Evolutionary conservation across 2,329 filamentous ascomycete genomes (phyloP), one percentile per base, ranked within the genome.

Genomic region (Thermochaetoides dissita): DNA sequence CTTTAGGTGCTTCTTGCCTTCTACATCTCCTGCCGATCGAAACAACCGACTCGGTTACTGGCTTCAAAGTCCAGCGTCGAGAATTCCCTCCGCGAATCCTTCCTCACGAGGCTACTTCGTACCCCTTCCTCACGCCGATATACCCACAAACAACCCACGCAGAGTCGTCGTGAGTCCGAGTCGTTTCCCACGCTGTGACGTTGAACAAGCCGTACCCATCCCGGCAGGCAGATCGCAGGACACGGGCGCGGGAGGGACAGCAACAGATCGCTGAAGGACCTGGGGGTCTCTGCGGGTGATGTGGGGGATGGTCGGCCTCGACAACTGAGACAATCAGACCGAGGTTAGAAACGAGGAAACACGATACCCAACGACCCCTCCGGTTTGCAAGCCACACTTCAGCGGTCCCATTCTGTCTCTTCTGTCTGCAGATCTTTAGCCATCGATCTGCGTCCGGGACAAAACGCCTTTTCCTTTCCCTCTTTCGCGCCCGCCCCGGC

Each of bases 281-380:
- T 44, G 40, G 48, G 43, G 51, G 58, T 56, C 59, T 59, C 52
- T 51, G 56, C 52, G 60, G 63, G 64, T 61, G 62, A 67, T 67
- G 66, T 56, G 62, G 65, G 64, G 60, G 59, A 60, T 59, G 59
- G 61, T 57, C 43, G 51, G 46, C 53, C 51, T 53, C 50, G 50
- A 51, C 43, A 50, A 45, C 48, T 51, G 49, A 53, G 40, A 41
- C 12, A 33, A 24, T 48, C 45, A 38, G 46, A 45, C 51, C 47
- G 50, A 53, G 49, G 49, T 49, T 47, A 40, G 41, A 47, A 24
- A 24, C 17, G 17, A 24, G 17, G 29, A 42, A 41, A 40, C 37
- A 46, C 36, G 35, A 37, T 11, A 39, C 9, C 36, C 17, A 12
- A 31, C 35, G 29, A 24, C 17, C 17, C 34, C 36, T 44, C 35